Evolutionary conservation across 495 filamentous ascomycete species (phyloP), one percentile per base, ranked within the genome.

Genomic region (Penicilliopsis zonata): DNA sequence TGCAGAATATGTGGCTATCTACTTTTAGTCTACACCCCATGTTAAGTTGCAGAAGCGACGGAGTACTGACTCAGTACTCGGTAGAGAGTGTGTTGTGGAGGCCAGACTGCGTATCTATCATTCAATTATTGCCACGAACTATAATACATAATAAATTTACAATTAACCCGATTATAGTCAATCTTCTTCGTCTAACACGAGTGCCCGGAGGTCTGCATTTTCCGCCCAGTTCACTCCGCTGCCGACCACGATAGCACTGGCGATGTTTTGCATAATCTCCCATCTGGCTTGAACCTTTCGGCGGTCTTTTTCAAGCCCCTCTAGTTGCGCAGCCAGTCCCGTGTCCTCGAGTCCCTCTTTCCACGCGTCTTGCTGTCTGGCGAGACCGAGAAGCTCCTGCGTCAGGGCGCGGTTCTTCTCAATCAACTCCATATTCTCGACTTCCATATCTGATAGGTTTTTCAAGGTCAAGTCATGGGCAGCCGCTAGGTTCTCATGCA

Each of bases 171-270:
- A n/a, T n/a, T n/a, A n/a, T n/a, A n/a, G n/a, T n/a, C n/a, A n/a
- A 26, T 72, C 69, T 40, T 79, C 76, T 34, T 74, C 68, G 52
- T 87, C 82, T 34, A 93, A 61, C 13, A 94, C 86, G 38, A 90
- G 59, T 29, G 70, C 73, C 37, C 73, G 59, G 34, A 94, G 61
- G 32, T 59, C 63, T 24, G 74, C 69, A 52, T 93, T 74, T 28
- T 72, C 62, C 13, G 70, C 74, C 86, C 86, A 94, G 41, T 93
- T 72, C 20, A 90, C 57, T 26, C 86, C 86, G 50, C 86, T 94
- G 5, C 79, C 83, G 14, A 78, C 83, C 19, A 94, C 69, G 22
- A 82, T 65, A 3, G 74, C 82, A 34, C 76, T 79, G 9, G 78
- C 66, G 16, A 82, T 69, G 23, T 68, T 78, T 55, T 87, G 86